Evolutionary conservation across 495 filamentous ascomycete species (phyloP).

Genomic region (Daldinia caldariorum): DNA sequence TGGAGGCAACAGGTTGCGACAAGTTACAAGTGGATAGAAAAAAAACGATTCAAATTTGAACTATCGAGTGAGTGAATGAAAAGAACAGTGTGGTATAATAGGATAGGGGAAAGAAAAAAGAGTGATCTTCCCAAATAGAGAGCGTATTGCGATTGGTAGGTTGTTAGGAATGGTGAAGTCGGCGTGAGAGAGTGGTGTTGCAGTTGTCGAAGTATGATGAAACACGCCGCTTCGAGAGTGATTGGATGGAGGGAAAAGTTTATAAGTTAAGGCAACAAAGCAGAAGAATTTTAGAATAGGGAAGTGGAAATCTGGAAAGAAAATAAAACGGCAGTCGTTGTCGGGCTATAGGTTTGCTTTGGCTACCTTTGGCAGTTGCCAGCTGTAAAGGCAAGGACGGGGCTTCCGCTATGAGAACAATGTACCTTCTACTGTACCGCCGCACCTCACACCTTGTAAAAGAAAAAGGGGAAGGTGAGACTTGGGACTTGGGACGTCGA

Average conservation of each 20-base stretch:
- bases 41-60: conserved; percentile 24
- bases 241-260: conserved; percentile 13
- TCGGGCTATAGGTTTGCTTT: conserved; percentile 37
- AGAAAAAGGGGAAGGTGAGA: conserved; percentile 26
- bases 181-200: conserved; percentile 15
- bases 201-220: conserved; percentile 24
- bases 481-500: conserved; percentile 24
- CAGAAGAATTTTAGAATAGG: conserved; percentile 1
- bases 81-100: conserved; percentile 27
- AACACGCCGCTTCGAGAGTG: conserved; percentile 30
- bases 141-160: conserved; percentile 31
- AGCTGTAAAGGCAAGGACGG: conserved; percentile 19
- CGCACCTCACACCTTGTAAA: conserved; percentile 9
- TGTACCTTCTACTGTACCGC: conserved; percentile 20
- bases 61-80: conserved; percentile 30
- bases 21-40: not conserved
- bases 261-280: conserved; percentile 8
- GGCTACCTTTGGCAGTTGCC: conserved; percentile 21
- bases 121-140: conserved; percentile 37
- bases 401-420: conserved; percentile 4
- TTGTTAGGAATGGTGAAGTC: conserved; percentile 27
- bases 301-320: conserved; percentile 6
- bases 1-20: not conserved
- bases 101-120: conserved; percentile 32
- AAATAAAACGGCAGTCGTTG: conserved; percentile 19